These are phyloP conservation scores for Iberis amara DNA, from an alignment of 441 rosid species.

Conservation along the genomic window DNA sequence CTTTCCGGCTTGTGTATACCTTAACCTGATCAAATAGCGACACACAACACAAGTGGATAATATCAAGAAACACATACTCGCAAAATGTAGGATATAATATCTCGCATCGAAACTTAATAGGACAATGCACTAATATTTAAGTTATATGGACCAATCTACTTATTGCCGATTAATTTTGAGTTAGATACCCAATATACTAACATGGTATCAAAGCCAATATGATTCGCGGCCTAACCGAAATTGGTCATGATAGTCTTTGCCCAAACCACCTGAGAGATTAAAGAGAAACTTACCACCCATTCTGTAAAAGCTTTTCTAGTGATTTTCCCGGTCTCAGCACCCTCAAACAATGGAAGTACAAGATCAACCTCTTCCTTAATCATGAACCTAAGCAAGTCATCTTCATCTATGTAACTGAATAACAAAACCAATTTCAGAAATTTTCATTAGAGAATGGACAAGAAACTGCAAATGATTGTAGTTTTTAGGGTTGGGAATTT, in stretches of 20 bases:
- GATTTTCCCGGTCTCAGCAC: constrained; percentile 38
- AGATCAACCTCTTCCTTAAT: constrained; percentile 46
- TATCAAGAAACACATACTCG: neutral
- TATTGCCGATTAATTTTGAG: too few species aligned
- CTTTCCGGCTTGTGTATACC: constrained; percentile 47
- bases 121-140: too few species aligned
- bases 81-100: too few species aligned
- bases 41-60: neutral
- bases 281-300: constrained; percentile 65
- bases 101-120: too few species aligned
- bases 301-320: constrained; percentile 43
- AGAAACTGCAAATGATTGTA: too few species aligned
- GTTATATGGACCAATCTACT: too few species aligned
- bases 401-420: constrained; percentile 45
- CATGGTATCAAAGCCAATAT: too few species aligned
- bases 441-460: constrained; percentile 2
- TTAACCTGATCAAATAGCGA: constrained; percentile 41
- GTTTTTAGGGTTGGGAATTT: too few species aligned
- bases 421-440: neutral
- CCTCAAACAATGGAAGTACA: constrained; percentile 41
- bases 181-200: too few species aligned
- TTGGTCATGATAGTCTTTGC: too few species aligned
- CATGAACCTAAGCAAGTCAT: constrained; percentile 58
- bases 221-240: too few species aligned
- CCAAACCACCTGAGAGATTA: too few species aligned